phyloP scores from a whole-genome alignment of 2,329 filamentous ascomycete species.

The Scytalidium lignicola region DNA sequence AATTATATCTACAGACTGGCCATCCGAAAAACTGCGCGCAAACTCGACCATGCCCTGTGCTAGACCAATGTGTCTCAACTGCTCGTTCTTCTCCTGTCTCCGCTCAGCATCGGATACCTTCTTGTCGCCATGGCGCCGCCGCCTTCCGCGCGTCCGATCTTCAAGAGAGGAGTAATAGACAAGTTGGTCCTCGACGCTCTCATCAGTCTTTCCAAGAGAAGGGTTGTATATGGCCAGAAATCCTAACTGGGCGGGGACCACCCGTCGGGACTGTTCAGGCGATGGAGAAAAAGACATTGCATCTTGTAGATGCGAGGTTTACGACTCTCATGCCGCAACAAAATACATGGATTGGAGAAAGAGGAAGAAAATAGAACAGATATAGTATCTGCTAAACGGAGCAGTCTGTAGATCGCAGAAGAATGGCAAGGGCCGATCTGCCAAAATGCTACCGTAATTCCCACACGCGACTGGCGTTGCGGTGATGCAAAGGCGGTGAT shows the following conservation, averaged over 20 bases:
- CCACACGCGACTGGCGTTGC: not conserved
- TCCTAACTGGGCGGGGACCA: slow-evolving; percentile 70
- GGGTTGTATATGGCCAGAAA: slow-evolving; percentile 97
- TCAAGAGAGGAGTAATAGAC: slow-evolving; percentile 68
- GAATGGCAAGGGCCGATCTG: not conserved
- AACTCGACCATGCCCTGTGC: slow-evolving; percentile 97
- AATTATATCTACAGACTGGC: slow-evolving; percentile 71
- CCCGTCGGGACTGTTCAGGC: slow-evolving; percentile 13
- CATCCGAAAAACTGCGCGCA: slow-evolving; percentile 78
- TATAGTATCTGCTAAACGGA: no score
- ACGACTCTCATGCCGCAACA: not conserved
- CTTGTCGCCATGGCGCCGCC: not conserved
- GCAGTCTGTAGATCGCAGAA: no score
- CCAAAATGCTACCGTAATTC: not conserved
- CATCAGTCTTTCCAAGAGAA: slow-evolving; percentile 59
- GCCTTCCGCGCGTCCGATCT: slow-evolving; percentile 5
- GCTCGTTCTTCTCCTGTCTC: slow-evolving; percentile 73
- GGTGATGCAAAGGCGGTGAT: not conserved
- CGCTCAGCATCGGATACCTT: slow-evolving; percentile 17
- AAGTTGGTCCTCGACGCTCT: slow-evolving; percentile 69
- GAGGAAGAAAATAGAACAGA: not conserved
- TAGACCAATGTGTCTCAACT: slow-evolving; percentile 85
- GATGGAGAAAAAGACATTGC: slow-evolving; percentile 20
- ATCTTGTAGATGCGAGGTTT: slow-evolving; percentile 8
- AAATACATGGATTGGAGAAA: not conserved